Evolutionary conservation across 1,284 basidiomycete species (phyloP).

Genomic region (Cerioporus squamosus): DNA sequence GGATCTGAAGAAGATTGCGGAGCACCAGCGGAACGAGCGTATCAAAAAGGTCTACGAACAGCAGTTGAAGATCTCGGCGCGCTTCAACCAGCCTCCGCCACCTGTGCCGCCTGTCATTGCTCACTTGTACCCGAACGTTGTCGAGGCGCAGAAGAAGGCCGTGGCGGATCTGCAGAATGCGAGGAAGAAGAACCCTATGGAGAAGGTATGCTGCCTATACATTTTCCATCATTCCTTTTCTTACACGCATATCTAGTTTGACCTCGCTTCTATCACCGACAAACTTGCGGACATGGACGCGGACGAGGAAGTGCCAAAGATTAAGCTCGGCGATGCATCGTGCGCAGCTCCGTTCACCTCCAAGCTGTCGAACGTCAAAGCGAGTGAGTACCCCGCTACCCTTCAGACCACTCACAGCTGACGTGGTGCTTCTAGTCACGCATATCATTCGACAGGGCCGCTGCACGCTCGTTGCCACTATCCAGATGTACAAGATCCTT

Average conservation of each 20-base stretch:
- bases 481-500: constrained; percentile 99
- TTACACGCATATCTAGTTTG: constrained; percentile 63
- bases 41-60: constrained; percentile 96
- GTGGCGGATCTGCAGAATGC: constrained; percentile 65
- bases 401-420: background rate
- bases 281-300: constrained; percentile 92
- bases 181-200: constrained; percentile 84
- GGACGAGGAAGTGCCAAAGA: constrained; percentile 92
- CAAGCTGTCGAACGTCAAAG: constrained; percentile 91
- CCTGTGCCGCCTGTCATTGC: constrained; percentile 86
- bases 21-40: constrained; percentile 86
- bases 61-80: constrained; percentile 85
- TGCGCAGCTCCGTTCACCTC: constrained; percentile 97
- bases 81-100: constrained; percentile 91
- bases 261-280: constrained; percentile 85
- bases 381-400: constrained; percentile 62
- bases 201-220: constrained; percentile 64
- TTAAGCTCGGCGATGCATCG: constrained; percentile 95
- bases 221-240: background rate
- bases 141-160: constrained; percentile 86
- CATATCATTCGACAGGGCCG: constrained; percentile 97
- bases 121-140: constrained; percentile 85
- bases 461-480: constrained; percentile 94
- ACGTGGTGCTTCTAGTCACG: constrained; percentile 62
- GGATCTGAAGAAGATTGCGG: constrained; percentile 91